Base-by-base conservation (phyloP, 208 protist species). In the Phytomonas sp. region DNA sequence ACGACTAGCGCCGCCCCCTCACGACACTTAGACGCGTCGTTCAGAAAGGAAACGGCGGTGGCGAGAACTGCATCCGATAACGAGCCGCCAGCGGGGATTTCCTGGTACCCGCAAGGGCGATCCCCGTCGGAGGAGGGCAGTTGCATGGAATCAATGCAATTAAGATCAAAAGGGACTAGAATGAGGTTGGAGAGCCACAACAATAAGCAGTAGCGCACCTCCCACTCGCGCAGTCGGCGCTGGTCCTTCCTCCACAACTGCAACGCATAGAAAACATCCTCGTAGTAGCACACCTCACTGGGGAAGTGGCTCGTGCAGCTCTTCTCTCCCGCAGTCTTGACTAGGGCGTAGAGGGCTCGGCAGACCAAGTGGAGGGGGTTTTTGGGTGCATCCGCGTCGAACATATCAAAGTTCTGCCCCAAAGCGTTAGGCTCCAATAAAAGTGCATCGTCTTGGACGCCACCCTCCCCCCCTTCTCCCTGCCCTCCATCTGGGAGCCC, bases 151-250 rank as follows among this genome's bases (percentile, higher is more conserved):
- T 99, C 97, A 28, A 99, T 91, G 67, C 95, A 76, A 34, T 72
- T 70, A 17, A 99, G 81, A 31, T 92, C 81, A 76, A 99, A 99
- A 9, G 98, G 98, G 8, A 99, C 89, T 28, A 99, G 85, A 13
- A 98, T 84, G 31, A 99, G 81, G 65, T 99, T 94, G 29, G 91
- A 97, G 0, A 99, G 84, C 98, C 98, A 99, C 4, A 99, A 76
- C 32, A 99, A 76, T 30, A 99, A 74, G 64, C 97, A 88, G 86
- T 99, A 99, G 60, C 96, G 87, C 62, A 94, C 85, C 77, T 99
- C 89, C 98, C 97, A 99, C 73, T 91, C 85, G 26, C 82, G 82
- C 60, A 78, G 88, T 53, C 73, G 78, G 4, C 37, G 72, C 28
- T 67, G 70, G 71, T 80, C 77, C 13, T 53, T 29, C 66, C 85